Evolutionary conservation across 129 eudicot species (phyloP), one percentile per base, ranked within the genome.

Genomic region (Chrysanthemum seticuspe): DNA sequence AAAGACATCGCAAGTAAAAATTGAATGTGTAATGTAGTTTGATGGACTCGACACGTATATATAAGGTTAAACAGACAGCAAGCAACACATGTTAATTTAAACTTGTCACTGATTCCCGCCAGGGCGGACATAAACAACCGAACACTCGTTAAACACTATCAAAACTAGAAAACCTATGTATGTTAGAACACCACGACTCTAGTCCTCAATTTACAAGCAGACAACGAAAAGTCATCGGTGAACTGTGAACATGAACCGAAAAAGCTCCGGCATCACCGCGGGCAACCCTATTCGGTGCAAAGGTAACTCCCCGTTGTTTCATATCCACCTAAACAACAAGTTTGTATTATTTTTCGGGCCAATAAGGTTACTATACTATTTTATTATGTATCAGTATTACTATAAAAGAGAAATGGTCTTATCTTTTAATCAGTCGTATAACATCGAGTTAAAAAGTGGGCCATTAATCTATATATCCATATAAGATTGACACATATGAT

Each of bases 221-320:
- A 57, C 36, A 53, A 13, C 64, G 51, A 8, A 19, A 12, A 34
- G 16, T 5, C 62, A 10, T 27, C 36, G n/a, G 65, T 34, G 6
- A 57, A 29, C 36, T 11, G 65, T 34, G 6, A 57, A 29, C 49
- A 78, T 78, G 82, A 77, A 81, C 76, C 64, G 83, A 61, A 31
- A 71, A 66, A 36, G 1, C 67, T 63, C 82, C 23, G 63, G 61
- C 75, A 71, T 74, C 18, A 71, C 85, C 5, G 67, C 71, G 19
- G 84, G 89, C 76, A 81, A 67, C 15, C 82, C 84, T 50, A 81
- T 85, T 57, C 89, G 81, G 9, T 85, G 89, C 81, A 78, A 63
- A 85, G 89, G 89, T 85, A 71, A 55, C 6, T 34, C 40, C 40
- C 7, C 40, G 7, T 34, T 34, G 7, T 34, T 34, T 34, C 40